Conservation (phyloP, 257 asterid species). For the Nicotiana obtusifolia region DNA sequence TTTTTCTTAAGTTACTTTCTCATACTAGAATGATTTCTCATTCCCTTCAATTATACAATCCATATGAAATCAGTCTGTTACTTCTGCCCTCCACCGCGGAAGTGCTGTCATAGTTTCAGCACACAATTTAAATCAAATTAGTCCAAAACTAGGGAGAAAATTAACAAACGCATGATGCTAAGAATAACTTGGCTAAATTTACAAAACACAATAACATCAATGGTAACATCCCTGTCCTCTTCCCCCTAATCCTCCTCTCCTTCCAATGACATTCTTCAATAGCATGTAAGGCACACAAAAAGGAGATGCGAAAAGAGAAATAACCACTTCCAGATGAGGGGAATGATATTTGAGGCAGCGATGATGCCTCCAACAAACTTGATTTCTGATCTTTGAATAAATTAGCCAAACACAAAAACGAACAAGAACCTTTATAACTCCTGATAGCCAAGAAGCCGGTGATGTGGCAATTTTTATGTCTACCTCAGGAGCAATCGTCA, state of each 20-base stretch:
- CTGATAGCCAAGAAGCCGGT: neutral
- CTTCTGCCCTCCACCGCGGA: neutral
- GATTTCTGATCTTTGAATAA: conserved; percentile 8
- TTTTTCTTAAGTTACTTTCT: neutral
- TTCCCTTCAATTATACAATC: neutral
- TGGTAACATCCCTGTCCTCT: neutral
- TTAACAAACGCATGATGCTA: neutral
- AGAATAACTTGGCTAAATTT: neutral
- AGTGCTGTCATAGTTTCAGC: neutral
- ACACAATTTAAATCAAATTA: neutral
- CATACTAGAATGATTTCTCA: neutral
- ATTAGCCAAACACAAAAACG: neutral
- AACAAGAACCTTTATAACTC: neutral
- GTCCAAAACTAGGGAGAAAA: neutral
- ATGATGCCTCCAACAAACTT: neutral
- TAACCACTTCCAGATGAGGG: neutral
- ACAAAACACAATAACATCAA: neutral
- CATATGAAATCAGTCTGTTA: neutral
- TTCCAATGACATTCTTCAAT: neutral
- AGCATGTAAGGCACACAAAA: neutral
- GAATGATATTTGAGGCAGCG: neutral
- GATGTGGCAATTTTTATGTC: neutral
- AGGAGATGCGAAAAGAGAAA: neutral
- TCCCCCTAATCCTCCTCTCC: neutral
- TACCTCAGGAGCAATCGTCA: neutral